Evolutionary conservation across 2,329 filamentous ascomycete genomes (phyloP).

Genomic region (Neobulgaria alba): DNA sequence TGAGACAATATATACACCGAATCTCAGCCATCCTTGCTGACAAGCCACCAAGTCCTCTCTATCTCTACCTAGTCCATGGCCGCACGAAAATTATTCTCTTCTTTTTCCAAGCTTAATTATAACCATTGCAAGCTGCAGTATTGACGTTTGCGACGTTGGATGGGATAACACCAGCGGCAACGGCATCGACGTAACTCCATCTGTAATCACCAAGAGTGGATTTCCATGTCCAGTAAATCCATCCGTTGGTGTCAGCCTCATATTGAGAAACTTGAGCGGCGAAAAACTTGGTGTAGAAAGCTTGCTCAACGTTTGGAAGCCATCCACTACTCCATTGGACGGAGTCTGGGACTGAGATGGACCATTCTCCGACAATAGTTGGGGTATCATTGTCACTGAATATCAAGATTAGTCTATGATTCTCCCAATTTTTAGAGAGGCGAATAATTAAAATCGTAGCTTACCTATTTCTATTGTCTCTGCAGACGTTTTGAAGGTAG

Average conservation of each 20-base stretch:
- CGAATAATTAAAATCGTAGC: not conserved
- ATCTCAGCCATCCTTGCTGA: too few species aligned
- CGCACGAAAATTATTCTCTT: too few species aligned
- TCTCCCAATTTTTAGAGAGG: too few species aligned
- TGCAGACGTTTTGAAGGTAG: slow-evolving; percentile 45
- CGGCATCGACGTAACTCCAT: slow-evolving; percentile 40
- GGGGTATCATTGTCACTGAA: slow-evolving; percentile 30
- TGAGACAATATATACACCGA: too few species aligned
- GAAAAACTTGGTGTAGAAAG: slow-evolving; percentile 49
- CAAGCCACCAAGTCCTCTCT: too few species aligned
- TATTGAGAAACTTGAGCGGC: slow-evolving; percentile 47
- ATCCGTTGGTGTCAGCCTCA: slow-evolving; percentile 41
- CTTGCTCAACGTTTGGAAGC: slow-evolving; percentile 31
- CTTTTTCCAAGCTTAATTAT: too few species aligned
- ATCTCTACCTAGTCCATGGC: too few species aligned
- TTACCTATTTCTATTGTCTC: slow-evolving; percentile 35
- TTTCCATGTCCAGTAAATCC: slow-evolving; percentile 57
- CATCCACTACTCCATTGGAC: slow-evolving; percentile 38
- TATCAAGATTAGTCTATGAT: too few species aligned
- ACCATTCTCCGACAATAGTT: slow-evolving; percentile 51
- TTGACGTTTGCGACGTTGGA: slow-evolving; percentile 19
- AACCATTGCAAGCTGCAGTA: slow-evolving; percentile 8
- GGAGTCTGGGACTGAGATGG: slow-evolving; percentile 41
- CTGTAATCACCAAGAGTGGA: slow-evolving; percentile 38
- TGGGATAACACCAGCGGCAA: slow-evolving; percentile 33